These are phyloP conservation scores for Epichloe hybrida DNA, from an alignment of 2,329 filamentous ascomycete species.

Conservation along the genomic window DNA sequence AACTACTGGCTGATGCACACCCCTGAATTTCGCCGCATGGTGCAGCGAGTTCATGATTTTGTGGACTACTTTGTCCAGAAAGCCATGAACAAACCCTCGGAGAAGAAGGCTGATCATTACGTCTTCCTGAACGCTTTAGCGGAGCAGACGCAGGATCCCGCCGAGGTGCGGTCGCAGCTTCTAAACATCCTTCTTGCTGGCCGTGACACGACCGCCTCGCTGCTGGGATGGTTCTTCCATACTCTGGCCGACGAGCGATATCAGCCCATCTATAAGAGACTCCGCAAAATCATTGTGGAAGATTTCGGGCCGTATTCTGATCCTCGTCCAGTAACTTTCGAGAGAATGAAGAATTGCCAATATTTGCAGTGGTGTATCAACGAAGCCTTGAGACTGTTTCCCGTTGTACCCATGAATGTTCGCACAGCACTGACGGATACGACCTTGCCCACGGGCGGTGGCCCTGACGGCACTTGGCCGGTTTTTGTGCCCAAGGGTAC, in stretches of 20 bases:
- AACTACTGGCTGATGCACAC: constrained; percentile 42
- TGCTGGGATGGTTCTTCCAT: constrained; percentile 35
- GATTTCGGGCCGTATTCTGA: constrained; percentile 32
- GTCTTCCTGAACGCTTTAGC: constrained; percentile 20
- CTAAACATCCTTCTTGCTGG: constrained; percentile 33
- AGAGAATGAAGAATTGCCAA: constrained; percentile 9
- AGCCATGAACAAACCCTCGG: constrained; percentile 33
- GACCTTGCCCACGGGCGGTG: constrained; percentile 35
- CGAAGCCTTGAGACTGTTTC: constrained; percentile 31
- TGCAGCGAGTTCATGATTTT: constrained; percentile 20
- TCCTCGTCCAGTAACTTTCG: constrained; percentile 3
- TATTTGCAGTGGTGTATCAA: constrained; percentile 12
- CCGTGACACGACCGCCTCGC: constrained; percentile 39
- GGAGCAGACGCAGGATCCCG: constrained; percentile 18
- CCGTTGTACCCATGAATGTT: constrained; percentile 33
- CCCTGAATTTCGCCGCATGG: constrained; percentile 49
- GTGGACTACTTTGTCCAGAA: constrained; percentile 43
- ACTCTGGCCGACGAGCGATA: constrained; percentile 23
- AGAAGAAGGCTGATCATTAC: constrained; percentile 14
- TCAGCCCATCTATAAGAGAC: constrained; percentile 25
- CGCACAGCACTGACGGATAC: constrained; percentile 33
- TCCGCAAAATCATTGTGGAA: constrained; percentile 27
- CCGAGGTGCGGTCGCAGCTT: constrained; percentile 16
- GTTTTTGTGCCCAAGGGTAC: constrained; percentile 35
- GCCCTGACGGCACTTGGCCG: constrained; percentile 28